These are phyloP conservation scores for Trichoderma pleuroti DNA, from an alignment of 2,329 filamentous ascomycete genomes.

Conservation along the genomic window DNA sequence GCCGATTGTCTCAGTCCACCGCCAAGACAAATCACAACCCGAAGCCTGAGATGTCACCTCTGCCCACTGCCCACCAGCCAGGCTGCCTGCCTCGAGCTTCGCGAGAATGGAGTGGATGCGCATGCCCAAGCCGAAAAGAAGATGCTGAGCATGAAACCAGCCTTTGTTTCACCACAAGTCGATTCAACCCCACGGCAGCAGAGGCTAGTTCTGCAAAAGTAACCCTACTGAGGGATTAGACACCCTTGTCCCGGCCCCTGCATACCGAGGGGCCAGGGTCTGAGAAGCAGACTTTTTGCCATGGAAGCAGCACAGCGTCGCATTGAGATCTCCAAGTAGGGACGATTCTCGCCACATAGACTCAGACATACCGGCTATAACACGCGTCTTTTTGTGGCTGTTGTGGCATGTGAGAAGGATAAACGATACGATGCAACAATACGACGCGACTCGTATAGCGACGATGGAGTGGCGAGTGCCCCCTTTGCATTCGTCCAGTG, in stretches of 20 bases:
- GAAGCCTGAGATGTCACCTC: not conserved
- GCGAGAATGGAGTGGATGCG: not conserved
- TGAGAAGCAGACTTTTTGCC: not conserved
- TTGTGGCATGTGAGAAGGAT: not conserved
- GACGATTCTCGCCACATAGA: conserved; percentile 10
- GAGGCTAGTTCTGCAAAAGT: conserved; percentile 11
- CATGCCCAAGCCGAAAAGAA: not conserved
- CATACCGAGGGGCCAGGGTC: conserved; percentile 13
- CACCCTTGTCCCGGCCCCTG: conserved; percentile 11
- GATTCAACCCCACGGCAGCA: conserved; percentile 11
- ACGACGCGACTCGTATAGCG: not conserved
- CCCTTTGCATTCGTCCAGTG: not conserved
- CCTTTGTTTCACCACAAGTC: conserved; percentile 19
- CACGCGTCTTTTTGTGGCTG: not conserved
- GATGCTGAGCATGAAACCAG: conserved; percentile 19
- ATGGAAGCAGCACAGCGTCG: not conserved
- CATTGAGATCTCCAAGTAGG: conserved; percentile 13
- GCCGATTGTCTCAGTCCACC: not conserved
- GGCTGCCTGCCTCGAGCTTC: not conserved
- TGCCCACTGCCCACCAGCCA: not conserved
- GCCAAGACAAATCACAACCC: not conserved
- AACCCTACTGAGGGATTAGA: conserved; percentile 8
- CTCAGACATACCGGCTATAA: not conserved
- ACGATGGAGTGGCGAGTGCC: not conserved
- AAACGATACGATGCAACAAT: not conserved